Conservation (phyloP, 345 rosid genomes). For the Populus deltoides region DNA sequence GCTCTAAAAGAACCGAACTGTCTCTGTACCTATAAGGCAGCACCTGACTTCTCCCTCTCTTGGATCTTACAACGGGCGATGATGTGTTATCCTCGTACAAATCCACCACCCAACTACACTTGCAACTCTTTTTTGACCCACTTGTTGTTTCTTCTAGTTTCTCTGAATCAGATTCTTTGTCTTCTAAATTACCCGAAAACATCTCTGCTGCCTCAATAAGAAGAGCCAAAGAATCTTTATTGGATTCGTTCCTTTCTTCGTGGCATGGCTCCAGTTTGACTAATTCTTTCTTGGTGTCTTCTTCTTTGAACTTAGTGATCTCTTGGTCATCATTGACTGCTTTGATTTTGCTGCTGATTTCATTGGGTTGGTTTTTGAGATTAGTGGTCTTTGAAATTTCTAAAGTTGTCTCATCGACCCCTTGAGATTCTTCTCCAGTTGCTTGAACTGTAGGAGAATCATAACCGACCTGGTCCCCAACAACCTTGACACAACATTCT, state of each 20-base stretch:
- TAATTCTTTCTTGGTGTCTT: not conserved
- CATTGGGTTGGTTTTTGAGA: conserved; percentile 13
- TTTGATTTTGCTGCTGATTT: conserved; percentile 15
- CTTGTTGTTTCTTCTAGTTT: not conserved
- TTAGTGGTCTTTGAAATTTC: conserved; percentile 14
- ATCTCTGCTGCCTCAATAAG: conserved; percentile 43
- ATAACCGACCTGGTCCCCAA: not conserved
- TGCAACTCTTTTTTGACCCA: not conserved
- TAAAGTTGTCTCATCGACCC: not conserved
- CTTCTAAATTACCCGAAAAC: conserved; percentile 19
- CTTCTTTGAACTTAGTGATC: not conserved
- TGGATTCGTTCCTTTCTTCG: not conserved
- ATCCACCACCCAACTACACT: conserved; percentile 7
- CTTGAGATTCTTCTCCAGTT: not conserved
- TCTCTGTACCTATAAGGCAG: conserved; percentile 47
- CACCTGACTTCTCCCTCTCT: conserved; percentile 42
- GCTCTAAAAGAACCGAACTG: conserved; percentile 34
- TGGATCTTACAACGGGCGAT: conserved; percentile 36
- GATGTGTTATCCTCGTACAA: conserved; percentile 7
- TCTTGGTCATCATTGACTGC: not conserved
- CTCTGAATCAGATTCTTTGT: not conserved
- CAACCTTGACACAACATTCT: conserved; percentile 7
- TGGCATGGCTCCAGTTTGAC: conserved; percentile 9
- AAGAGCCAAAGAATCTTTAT: conserved; percentile 24
- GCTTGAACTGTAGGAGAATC: conserved; percentile 1